Base-by-base conservation (phyloP, 1,139 yeast genomes). In the Taiozyma sp. region DNA sequence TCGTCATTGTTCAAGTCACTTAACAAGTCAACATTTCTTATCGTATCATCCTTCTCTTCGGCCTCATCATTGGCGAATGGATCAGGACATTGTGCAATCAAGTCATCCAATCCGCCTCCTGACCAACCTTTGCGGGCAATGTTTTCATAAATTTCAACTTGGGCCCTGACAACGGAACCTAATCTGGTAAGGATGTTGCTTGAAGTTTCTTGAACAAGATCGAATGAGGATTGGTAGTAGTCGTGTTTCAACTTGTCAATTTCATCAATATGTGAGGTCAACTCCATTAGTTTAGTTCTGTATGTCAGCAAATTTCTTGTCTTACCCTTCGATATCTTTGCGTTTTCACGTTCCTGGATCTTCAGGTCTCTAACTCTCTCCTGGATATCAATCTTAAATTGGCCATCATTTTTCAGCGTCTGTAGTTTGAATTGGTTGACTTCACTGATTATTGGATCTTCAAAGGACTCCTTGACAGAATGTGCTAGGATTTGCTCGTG, bases 101-200 rank as follows among this genome's bases (percentile, higher is more conserved):
- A 68, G 30, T 79, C 83, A 62, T 88, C 95, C 42, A 88, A 68
- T 0, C 95, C 96, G 22, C 93, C 93, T 10, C 95, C 96, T 11
- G 86, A 76, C 89, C 91, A 85, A 9, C 95, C 95, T 64, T 88
- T 88, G 51, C 83, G 75, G 0, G 96, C 95, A 37, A 89, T 80
- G 22, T 87, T 85, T 62, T 87, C 96, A 59, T 81, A 83, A 6
- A 88, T 80, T 61, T 88, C 95, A 35, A 89, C 80, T 62, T 88
- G 93, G 2, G 95, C 93, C 48, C 89, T 71, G 3, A 88, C 81
- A 9, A 86, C 72, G 0, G 86, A 76, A 0, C 90, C 87, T 1
- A 88, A 76, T 52, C 75, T 73, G 11, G 70, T 65, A 43, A 87
- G 69, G 10, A 87, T 71, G 37, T 75, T 71, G 26, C 50, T 72